Base-by-base conservation (phyloP, 306 rosid species). In the Mimosa pudica region DNA sequence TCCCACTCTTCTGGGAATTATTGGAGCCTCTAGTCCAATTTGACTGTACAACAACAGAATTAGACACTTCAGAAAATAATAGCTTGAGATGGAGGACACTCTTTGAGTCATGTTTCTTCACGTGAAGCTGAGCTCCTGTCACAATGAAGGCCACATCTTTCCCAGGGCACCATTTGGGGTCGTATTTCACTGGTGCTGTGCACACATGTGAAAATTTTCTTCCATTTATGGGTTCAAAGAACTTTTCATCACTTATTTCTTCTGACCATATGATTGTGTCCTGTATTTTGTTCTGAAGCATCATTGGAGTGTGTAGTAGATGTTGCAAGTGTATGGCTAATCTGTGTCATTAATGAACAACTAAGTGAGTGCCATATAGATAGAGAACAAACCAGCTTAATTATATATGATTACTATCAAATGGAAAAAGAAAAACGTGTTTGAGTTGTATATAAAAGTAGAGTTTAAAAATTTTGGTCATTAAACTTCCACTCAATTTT, bases 281-380 rank as follows among this genome's bases (percentile, higher is more conserved):
- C 20, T 84, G 86, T 16, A 90, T 84, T 82, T 78, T 93, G 81
- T 76, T 73, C 51, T 52, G 80, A 2, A 95, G 73, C 85, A 87
- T 85, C 38, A 51, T 5, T 51, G 99, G 98, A 45, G 86, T 83
- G 77, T 86, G 88, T 32, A 90, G 44, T 74, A 90, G 86, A 72
- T 93, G 97, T 87, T 95, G 96, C 63, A 95, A 77, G 87, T 95
- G 99, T 75, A 95, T 85, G 55, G 94, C 99, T 73, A 95, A 79
- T 76, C 97, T 91, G 91, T 41, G 57, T 74, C 77, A 77, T 36
- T 71, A 76, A 46, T 18, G 14, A 35, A 62, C 79, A 67, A 66
- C 42, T 47, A 57, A 57, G 52, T 65, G n/a, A 84, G 62, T 54
- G 51, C 13, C 33, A 44, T 3, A 69, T 49, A 62, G 3, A 69